phyloP scores from a whole-genome alignment of 179 eudicot species.

The Beta lomatogona region DNA sequence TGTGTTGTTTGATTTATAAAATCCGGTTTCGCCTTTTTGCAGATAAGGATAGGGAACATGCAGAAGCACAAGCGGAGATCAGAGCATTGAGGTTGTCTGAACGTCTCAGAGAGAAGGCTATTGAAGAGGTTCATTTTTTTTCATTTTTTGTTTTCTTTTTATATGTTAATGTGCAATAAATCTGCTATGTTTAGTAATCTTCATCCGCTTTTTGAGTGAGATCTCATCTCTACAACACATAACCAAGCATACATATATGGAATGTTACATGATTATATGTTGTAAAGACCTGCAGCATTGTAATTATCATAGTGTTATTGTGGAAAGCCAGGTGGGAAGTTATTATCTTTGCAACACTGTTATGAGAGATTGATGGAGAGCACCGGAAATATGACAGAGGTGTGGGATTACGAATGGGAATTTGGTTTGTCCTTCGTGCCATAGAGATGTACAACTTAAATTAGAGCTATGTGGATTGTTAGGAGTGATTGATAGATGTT shows the following conservation, averaged over 20 bases:
- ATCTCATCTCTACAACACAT: constrained; percentile 6
- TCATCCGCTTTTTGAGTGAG: not conserved
- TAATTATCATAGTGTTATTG: not conserved
- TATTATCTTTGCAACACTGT: not conserved
- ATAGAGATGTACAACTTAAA: not conserved
- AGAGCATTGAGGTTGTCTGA: constrained; percentile 78
- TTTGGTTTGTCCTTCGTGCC: not conserved
- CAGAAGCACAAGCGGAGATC: constrained; percentile 83
- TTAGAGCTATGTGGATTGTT: not conserved
- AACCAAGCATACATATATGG: not conserved
- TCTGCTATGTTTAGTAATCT: not conserved
- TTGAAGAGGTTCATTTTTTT: constrained; percentile 88
- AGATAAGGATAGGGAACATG: constrained; percentile 90
- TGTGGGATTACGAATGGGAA: not conserved
- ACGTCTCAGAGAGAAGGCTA: constrained; percentile 85
- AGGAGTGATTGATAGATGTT: not conserved
- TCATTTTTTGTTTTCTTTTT: not conserved
- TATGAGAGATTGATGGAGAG: not conserved
- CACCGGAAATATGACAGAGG: not conserved
- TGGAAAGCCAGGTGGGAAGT: not conserved
- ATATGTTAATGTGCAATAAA: not conserved
- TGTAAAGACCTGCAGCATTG: not conserved
- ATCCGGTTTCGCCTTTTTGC: constrained; percentile 6
- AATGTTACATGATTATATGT: not conserved
- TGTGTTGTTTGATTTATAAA: not conserved